Conservation (phyloP, 805 yeast genomes). For the Candida patagonica region DNA sequence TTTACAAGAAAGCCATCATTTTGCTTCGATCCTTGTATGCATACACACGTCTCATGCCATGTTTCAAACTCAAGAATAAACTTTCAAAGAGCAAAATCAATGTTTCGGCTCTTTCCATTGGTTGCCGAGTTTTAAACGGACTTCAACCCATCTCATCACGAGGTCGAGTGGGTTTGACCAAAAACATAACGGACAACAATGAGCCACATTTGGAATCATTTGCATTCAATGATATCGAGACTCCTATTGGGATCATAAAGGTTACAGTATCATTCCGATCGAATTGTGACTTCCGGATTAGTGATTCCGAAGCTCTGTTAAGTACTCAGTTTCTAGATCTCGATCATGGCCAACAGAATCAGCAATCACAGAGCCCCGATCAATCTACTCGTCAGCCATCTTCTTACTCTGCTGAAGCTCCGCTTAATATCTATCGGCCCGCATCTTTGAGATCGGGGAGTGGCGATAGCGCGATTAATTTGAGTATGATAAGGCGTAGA, state of each 20-base stretch:
- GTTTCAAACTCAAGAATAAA: slow-evolving; percentile 46
- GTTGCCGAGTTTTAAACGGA: slow-evolving; percentile 61
- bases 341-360: slow-evolving; percentile 26
- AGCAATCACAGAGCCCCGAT: neutral
- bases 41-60: slow-evolving; percentile 58
- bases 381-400: neutral
- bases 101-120: slow-evolving; percentile 37
- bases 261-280: slow-evolving; percentile 73
- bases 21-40: slow-evolving; percentile 68
- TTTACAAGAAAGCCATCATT: slow-evolving; percentile 66
- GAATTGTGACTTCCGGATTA: slow-evolving; percentile 57
- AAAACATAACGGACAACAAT: slow-evolving; percentile 30
- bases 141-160: slow-evolving; percentile 66
- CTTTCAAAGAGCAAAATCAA: slow-evolving; percentile 33
- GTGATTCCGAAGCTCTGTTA: slow-evolving; percentile 55
- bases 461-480: neutral
- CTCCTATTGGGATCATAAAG: slow-evolving; percentile 64
- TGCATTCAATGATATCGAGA: slow-evolving; percentile 58
- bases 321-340: slow-evolving; percentile 47
- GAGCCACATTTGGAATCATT: slow-evolving; percentile 41
- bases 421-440: neutral
- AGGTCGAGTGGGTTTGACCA: slow-evolving; percentile 79
- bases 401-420: neutral
- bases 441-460: neutral
- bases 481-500: neutral